These are phyloP conservation scores for Lactarius hatsudake DNA, from an alignment of 768 basidiomycete genomes.

Conservation along the genomic window DNA sequence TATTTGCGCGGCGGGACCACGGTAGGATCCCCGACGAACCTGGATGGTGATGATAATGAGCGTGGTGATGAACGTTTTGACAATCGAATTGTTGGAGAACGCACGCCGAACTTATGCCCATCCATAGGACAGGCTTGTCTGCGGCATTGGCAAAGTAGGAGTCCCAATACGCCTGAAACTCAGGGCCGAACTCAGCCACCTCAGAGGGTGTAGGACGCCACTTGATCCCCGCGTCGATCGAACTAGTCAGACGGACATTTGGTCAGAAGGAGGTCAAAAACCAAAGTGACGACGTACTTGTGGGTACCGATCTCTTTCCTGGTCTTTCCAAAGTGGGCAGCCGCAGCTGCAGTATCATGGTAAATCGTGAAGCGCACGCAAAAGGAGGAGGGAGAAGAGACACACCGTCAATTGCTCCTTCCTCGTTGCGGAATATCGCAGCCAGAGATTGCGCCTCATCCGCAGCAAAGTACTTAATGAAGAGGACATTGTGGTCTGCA, in stretches of 20 bases:
- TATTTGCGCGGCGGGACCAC: slow-evolving; percentile 22
- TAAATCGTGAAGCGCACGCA: background rate
- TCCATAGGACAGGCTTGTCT: slow-evolving; percentile 54
- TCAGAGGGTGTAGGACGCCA: slow-evolving; percentile 51
- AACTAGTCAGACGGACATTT: background rate
- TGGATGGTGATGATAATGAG: background rate
- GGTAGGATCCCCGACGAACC: slow-evolving; percentile 26
- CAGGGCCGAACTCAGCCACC: slow-evolving; percentile 47
- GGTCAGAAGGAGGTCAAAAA: no score
- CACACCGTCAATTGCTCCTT: slow-evolving; percentile 25
- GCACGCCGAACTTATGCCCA: slow-evolving; percentile 45
- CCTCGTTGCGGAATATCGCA: slow-evolving; percentile 20
- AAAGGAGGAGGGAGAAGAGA: no score
- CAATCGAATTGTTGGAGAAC: slow-evolving; percentile 13
- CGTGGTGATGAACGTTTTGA: background rate
- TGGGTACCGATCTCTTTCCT: slow-evolving; percentile 52
- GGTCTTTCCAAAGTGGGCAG: slow-evolving; percentile 35
- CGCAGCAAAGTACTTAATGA: background rate
- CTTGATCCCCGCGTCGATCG: slow-evolving; percentile 55
- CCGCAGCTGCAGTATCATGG: slow-evolving; percentile 32
- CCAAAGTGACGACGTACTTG: slow-evolving; percentile 36
- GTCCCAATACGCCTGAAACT: slow-evolving; percentile 49
- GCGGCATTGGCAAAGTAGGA: slow-evolving; percentile 47
- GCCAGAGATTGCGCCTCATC: slow-evolving; percentile 28
- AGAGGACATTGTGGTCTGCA: background rate